A percentile compares a stretch with the other conserved stretches of the same genome.
Conservation (phyloP, 169 alveolate species). For the Theileria parva region DNA sequence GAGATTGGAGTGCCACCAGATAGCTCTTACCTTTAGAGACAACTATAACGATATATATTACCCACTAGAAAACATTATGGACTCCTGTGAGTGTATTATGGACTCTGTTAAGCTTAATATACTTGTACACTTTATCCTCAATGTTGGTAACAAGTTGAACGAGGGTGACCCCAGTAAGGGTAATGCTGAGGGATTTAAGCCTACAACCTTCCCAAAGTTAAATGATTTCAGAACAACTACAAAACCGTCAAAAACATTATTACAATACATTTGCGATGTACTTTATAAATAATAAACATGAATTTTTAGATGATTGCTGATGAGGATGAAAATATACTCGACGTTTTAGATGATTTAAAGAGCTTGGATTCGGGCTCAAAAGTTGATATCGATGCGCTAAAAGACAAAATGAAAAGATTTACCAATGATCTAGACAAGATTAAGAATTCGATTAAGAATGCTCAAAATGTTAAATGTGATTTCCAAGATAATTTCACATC, state of each 20-base stretch:
- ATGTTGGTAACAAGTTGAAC: conserved; percentile 84
- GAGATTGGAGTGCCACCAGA: conserved; percentile 82
- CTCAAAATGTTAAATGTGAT: conserved; percentile 66
- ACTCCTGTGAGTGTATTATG: conserved; percentile 80
- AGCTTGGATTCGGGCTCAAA: conserved; percentile 68
- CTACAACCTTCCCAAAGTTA: conserved; percentile 82
- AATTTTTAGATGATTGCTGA: conserved; percentile 61
- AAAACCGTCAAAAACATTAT: conserved; percentile 83
- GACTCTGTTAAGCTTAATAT: conserved; percentile 71
- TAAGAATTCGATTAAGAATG: conserved; percentile 65
- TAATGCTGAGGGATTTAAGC: conserved; percentile 86
- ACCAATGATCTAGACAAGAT: conserved; percentile 68
- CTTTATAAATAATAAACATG: not conserved
- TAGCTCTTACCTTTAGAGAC: conserved; percentile 81
- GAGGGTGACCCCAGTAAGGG: conserved; percentile 87
- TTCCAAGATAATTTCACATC: conserved; percentile 68
- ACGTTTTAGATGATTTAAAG: conserved; percentile 66
- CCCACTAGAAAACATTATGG: conserved; percentile 79
- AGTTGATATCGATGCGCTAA: conserved; percentile 70
- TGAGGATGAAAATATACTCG: conserved; percentile 63
- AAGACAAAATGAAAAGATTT: conserved; percentile 64
- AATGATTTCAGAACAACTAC: conserved; percentile 85
- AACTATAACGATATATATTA: conserved; percentile 75
- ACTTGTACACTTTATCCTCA: conserved; percentile 79
- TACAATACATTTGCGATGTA: conserved; percentile 82